These are phyloP conservation scores for Fusarium austroafricanum DNA, from an alignment of 2,329 filamentous ascomycete species.

Conservation along the genomic window DNA sequence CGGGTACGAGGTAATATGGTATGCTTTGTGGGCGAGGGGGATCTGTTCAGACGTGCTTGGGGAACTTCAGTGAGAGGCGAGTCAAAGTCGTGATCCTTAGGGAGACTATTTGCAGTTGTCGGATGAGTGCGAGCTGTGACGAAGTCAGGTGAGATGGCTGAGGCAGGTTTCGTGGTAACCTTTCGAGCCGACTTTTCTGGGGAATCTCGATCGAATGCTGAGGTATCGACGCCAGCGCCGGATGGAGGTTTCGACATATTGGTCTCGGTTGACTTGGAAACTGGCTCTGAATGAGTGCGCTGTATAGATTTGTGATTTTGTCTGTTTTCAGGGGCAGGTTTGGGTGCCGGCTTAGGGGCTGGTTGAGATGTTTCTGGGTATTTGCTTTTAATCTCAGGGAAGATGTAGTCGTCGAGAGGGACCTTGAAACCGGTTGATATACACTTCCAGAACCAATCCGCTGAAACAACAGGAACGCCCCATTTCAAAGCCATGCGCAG, in stretches of 20 bases:
- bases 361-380: conserved; percentile 32
- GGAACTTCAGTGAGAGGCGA: conserved; percentile 57
- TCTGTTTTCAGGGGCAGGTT: conserved; percentile 8
- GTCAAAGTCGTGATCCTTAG: conserved; percentile 40
- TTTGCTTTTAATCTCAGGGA: conserved; percentile 57
- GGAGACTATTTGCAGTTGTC: conserved; percentile 43
- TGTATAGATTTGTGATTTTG: conserved; percentile 30
- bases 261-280: conserved; percentile 13
- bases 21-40: conserved; percentile 50
- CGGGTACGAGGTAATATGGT: conserved; percentile 45
- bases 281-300: conserved; percentile 40
- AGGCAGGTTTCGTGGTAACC: conserved; percentile 12
- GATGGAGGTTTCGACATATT: conserved; percentile 34
- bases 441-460: conserved; percentile 87
- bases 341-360: conserved; percentile 12
- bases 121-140: conserved; percentile 57
- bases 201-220: conserved; percentile 53
- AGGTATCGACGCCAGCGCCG: conserved; percentile 52
- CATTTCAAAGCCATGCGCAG: conserved; percentile 79
- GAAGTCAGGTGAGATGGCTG: conserved; percentile 53
- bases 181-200: conserved; percentile 34
- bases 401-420: conserved; percentile 61
- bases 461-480: conserved; percentile 82
- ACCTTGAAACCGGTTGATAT: conserved; percentile 67
- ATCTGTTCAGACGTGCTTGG: conserved; percentile 57